Evolutionary conservation across 2,329 filamentous ascomycete species (phyloP).

Genomic region (Monosporascus sp.): DNA sequence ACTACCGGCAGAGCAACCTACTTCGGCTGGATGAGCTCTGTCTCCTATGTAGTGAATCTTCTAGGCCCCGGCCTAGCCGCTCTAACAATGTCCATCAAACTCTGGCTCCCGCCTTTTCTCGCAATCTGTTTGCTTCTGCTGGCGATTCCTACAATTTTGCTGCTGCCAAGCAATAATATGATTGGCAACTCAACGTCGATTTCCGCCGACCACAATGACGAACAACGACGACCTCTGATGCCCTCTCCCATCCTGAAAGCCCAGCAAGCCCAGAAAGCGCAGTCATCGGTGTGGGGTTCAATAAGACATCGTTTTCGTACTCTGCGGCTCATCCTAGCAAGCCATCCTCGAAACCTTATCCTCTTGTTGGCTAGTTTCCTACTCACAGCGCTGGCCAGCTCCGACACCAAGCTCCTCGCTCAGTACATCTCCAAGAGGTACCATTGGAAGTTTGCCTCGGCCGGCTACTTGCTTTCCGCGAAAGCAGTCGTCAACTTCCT

Average conservation of each 20-base stretch:
- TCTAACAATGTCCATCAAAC: slow-evolving; percentile 36
- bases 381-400: slow-evolving; percentile 43
- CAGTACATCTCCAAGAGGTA: slow-evolving; percentile 48
- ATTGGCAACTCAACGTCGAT: neutral
- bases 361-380: slow-evolving; percentile 40
- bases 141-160: slow-evolving; percentile 26
- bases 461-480: slow-evolving; percentile 42
- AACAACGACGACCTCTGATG: slow-evolving; percentile 31
- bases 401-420: slow-evolving; percentile 45
- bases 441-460: slow-evolving; percentile 39
- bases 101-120: slow-evolving; percentile 41
- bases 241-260: slow-evolving; percentile 35
- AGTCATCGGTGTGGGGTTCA: slow-evolving; percentile 12
- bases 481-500: slow-evolving; percentile 45
- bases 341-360: slow-evolving; percentile 35
- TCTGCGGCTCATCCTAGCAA: slow-evolving; percentile 29
- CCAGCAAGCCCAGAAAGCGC: slow-evolving; percentile 22
- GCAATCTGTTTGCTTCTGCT: slow-evolving; percentile 32
- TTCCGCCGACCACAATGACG: slow-evolving; percentile 18
- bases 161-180: slow-evolving; percentile 20
- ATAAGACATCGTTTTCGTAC: slow-evolving; percentile 22
- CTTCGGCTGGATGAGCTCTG: slow-evolving; percentile 46
- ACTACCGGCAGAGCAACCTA: slow-evolving; percentile 35
- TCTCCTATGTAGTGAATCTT: slow-evolving; percentile 41
- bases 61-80: slow-evolving; percentile 42